Base-by-base conservation (phyloP, 345 rosid species). In the Salix dunnii region DNA sequence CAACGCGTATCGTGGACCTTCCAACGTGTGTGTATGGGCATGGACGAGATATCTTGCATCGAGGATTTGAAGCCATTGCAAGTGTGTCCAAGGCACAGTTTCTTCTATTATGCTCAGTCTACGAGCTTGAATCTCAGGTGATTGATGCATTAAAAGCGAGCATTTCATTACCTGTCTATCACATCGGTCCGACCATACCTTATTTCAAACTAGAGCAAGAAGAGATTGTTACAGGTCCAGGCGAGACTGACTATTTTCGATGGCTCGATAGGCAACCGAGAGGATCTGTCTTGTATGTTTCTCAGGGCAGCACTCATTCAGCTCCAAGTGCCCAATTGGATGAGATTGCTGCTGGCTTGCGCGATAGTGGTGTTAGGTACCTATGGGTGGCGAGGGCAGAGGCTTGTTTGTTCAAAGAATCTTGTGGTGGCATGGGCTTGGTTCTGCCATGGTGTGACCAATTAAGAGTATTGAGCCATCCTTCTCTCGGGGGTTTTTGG, bases 391-490 rank as follows among this genome's bases (percentile, higher is more conserved):
- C 74, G 6, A 68, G 79, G 10, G 74, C 48, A 7, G 62, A 70
- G 5, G 25, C 68, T 17, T 11, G 27, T 18, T 0, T 7, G 51
- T 51, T 7, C 2, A 35, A 67, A 28, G 69, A 17, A 12, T 4
- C 7, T 4, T 21, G 20, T 31, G 43, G 69, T 9, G 74, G n/a
- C 8, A n/a, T 18, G 43, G 79, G 79, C 21, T 9, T 58, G 18
- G 61, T 70, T 18, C 63, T 70, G 36, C 23, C 79, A 4, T 76
- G 79, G 74, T 76, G 79, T 30, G 68, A 76, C 62, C 79, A 76
- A 42, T 58, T 76, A 42, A 70, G 61, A 38, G 79, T 77, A 7
- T 23, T 77, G 11, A 21, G 69, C 27, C 74, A 77, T 13, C 28
- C 67, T 70, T 61, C 79, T 3, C n/a, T 77, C 0, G 79, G 70